Evolutionary conservation across 805 yeast species (phyloP), one percentile per base, ranked within the genome.

Genomic region (Nakazawaea anatomiae): DNA sequence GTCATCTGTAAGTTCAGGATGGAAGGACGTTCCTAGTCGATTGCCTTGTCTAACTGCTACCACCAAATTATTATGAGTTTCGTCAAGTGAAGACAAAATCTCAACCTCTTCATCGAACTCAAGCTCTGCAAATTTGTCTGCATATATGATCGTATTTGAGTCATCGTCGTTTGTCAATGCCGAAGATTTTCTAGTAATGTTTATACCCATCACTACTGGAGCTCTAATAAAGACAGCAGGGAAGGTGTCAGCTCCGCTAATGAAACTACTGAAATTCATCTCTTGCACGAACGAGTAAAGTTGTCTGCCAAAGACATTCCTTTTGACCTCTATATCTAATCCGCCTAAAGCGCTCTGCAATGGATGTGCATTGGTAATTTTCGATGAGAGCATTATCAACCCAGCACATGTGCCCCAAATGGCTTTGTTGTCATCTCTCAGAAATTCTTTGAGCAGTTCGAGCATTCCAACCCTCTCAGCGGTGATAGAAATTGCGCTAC

Each of bases 401-500:
- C 95, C 95, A 3, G 95, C 95, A 65, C 95, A 87, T 1, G 95
- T 87, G 0, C 95, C 95, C 95, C 95, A 87, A 10, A 81, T 76
- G 1, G 87, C 82, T 54, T 76, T 77, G 25, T 68, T 67, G 6
- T 74, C 67, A n/a, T 44, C 41, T 45, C 74, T 71, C 28, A 82
- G 79, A 62, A 77, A 80, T 10, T 69, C 61, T 40, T 72, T 65
- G 50, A 87, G 67, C 2, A 86, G 85, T 29, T 73, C 72, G 18
- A 83, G 66, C 58, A 87, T 60, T 1, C 79, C 77, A 0, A 82
- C 76, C 50, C 89, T 68, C 61, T 85, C 85, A 1, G 92, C 85
- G 36, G 87, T 79, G 31, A 84, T 68, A 0, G 91, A 82, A 56
- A 87, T 86, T 3, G 88, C 62, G 1, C 88, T 83, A 32, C 84